Evolutionary conservation across 1,284 basidiomycete species (phyloP).

Genomic region (Ceratobasidium sp.): DNA sequence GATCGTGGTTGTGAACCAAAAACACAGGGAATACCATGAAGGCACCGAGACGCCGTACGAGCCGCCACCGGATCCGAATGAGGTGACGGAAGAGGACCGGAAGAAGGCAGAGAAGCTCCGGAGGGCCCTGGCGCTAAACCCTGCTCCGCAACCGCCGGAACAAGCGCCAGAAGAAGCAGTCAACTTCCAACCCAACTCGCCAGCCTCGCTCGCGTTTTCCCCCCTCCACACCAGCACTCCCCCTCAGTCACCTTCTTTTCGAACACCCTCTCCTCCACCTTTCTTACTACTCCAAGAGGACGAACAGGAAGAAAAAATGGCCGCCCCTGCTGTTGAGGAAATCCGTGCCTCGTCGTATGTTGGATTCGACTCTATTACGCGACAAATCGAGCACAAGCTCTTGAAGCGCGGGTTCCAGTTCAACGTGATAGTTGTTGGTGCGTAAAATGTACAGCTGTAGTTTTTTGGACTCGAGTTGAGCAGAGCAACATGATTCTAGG

Average conservation of each 20-base stretch:
- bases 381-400: slow-evolving; percentile 99
- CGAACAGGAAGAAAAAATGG: slow-evolving; percentile 52
- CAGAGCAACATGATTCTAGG: slow-evolving; percentile 65
- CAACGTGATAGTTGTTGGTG: slow-evolving; percentile 96
- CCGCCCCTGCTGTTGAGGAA: slow-evolving; percentile 71
- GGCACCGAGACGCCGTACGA: slow-evolving; percentile 30
- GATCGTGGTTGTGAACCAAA: slow-evolving; percentile 44
- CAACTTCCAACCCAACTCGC: slow-evolving; percentile 31
- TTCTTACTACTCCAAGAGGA: slow-evolving; percentile 22
- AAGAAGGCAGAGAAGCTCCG: slow-evolving; percentile 40
- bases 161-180: slow-evolving; percentile 39
- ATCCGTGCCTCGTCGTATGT: slow-evolving; percentile 91
- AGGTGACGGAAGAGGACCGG: slow-evolving; percentile 33
- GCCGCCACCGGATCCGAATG: slow-evolving; percentile 29
- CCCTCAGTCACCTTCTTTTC: slow-evolving; percentile 28
- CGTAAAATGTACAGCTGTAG: slow-evolving; percentile 58
- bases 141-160: slow-evolving; percentile 18
- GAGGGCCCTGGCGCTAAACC: slow-evolving; percentile 37
- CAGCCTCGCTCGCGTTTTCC: slow-evolving; percentile 43
- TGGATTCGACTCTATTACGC: slow-evolving; percentile 95
- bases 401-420: slow-evolving; percentile 99
- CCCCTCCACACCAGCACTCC: slow-evolving; percentile 43
- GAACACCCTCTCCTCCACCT: neutral
- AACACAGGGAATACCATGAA: slow-evolving; percentile 32
- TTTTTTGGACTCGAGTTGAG: slow-evolving; percentile 18